Evolutionary conservation across 371 early-diverging fungal species (phyloP), one percentile per base, ranked within the genome.

Genomic region (Globomyces sp.): DNA sequence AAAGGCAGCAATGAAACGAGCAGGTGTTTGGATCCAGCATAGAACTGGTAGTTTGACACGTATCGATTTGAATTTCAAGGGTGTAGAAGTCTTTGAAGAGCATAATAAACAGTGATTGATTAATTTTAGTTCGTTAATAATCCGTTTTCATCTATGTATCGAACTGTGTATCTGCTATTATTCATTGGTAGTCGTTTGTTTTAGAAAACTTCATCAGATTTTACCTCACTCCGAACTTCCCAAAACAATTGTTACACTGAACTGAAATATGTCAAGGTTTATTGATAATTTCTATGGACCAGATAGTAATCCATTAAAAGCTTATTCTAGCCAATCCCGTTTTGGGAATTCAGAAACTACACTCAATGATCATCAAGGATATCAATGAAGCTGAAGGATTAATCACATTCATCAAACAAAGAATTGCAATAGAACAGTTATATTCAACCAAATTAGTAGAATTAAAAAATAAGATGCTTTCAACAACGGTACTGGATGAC

Each of bases 261-360:
- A 24, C 24, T 24, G 24, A 24, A 24, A 24, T 24, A 24, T 24
- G 24, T 24, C 24, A 24, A 24, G 24, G 24, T 24, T 24, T 24
- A 24, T 24, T 24, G 55, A 55, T 39, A 55, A 55, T 40, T 55
- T 55, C n/a, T n/a, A 55, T 55, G 55, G 55, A 4, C 36, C 55
- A 6, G 40, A 4, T 3, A 55, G 55, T 55, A 55, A 4, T 9
- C 8, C 5, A 9, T 51, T 9, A 39, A 39, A 39, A 55, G 40
- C 55, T 37, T 24, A 24, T 24, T 24, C 24, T 39, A 55, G 60
- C 39, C 39, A 60, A 60, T 60, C 60, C 60, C 6, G 34, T 34
- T 60, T 36, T 41, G n/a, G 60, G 60, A 1, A 47, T 60, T 42
- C 39, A 36, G 48, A 60, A 60, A 41, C 44, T 60, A 3, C 60